Evolutionary conservation across 176 grass and related monocot species (phyloP).

Genomic region (Rhynchospora pubera): DNA sequence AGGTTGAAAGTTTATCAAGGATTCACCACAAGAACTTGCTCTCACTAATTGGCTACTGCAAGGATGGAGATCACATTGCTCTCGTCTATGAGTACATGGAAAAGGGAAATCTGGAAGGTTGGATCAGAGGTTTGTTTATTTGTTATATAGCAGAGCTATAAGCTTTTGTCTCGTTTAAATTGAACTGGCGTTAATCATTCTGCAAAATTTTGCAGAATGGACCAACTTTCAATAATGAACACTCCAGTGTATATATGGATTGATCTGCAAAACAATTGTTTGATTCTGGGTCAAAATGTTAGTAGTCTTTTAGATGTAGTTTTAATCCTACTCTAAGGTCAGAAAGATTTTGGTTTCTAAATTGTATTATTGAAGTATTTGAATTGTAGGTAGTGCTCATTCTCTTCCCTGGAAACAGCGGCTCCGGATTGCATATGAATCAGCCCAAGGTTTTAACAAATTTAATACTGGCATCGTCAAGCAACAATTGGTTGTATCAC

Average conservation of each 20-base stretch:
- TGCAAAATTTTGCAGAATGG: not conserved
- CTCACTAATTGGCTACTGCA: constrained; percentile 26
- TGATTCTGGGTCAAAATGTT: too few species aligned
- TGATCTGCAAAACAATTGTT: not conserved
- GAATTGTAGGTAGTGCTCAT: not conserved
- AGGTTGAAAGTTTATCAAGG: constrained; percentile 6
- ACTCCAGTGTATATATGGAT: not conserved
- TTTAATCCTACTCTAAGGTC: not conserved
- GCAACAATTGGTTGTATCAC: not conserved
- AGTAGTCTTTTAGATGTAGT: not conserved
- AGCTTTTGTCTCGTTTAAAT: not conserved
- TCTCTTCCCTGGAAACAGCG: constrained; percentile 25
- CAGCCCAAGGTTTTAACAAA: constrained; percentile 2
- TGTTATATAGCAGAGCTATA: not conserved
- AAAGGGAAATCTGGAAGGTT: not conserved
- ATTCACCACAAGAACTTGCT: constrained; percentile 26
- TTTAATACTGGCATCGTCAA: not conserved
- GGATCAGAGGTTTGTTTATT: constrained; percentile 8
- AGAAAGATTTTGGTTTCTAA: not conserved
- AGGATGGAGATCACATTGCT: not conserved
- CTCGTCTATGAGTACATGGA: constrained; percentile 19
- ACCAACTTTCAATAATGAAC: not conserved
- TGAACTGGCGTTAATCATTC: not conserved
- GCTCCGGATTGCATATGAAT: constrained; percentile 22
- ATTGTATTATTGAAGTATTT: not conserved